Percentiles rank a stretch among this genome's conserved stretches.
phyloP scores from a whole-genome alignment of 176 grass and related monocot genomes.

The Carex myosuroides region DNA sequence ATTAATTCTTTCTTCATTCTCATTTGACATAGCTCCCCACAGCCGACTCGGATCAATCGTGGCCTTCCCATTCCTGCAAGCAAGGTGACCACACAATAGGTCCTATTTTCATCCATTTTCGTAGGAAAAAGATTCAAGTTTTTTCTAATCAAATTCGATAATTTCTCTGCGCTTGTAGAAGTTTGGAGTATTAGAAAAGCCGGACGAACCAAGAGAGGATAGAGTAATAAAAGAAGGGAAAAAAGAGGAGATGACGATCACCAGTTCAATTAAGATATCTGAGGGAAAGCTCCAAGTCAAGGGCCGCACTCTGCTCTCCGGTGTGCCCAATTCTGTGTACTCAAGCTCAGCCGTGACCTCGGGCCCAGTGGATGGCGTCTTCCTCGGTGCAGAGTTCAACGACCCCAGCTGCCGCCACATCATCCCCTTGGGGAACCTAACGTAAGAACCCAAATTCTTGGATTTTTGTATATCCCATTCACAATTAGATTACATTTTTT shows the following conservation, averaged over 20 bases:
- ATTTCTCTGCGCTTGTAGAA: background rate
- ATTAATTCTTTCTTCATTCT: conserved; percentile 22
- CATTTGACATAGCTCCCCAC: background rate
- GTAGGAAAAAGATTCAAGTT: background rate
- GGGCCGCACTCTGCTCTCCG: conserved; percentile 49
- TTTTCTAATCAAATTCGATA: background rate
- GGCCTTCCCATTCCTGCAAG: background rate
- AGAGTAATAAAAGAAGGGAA: background rate
- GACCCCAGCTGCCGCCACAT: conserved; percentile 40
- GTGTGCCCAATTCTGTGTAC: conserved; percentile 43
- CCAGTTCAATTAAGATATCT: conserved; percentile 43
- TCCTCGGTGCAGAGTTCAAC: conserved; percentile 55
- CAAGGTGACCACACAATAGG: background rate
- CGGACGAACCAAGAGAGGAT: background rate
- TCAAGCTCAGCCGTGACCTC: conserved; percentile 42
- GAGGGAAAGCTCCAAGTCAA: conserved; percentile 38
- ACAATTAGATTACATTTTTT: background rate
- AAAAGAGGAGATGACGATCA: conserved; percentile 56
- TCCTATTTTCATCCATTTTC: background rate
- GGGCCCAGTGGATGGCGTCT: conserved; percentile 64
- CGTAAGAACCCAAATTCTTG: conserved; percentile 27
- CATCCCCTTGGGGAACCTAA: conserved; percentile 62
- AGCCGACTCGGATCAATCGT: background rate
- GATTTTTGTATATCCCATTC: background rate
- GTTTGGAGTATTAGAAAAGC: conserved; percentile 12